Percentiles rank a stretch among this genome's conserved stretches.
Conservation (phyloP, 371 early-diverging fungal genomes). For the Cokeromyces recurvatus region DNA sequence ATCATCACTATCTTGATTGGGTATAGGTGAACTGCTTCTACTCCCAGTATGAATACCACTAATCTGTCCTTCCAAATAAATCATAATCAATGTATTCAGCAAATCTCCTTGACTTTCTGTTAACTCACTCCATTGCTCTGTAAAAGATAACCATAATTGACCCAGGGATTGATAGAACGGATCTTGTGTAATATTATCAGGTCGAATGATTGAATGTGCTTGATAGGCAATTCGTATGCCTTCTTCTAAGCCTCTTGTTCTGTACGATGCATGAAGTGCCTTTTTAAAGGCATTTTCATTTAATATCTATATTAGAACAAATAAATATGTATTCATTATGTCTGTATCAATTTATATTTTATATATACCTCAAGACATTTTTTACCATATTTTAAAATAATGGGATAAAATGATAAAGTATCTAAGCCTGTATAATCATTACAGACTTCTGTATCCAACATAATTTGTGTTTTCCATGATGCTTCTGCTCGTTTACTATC, state of each 20-base stretch:
- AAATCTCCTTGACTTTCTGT: conserved; percentile 23
- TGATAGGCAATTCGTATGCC: conserved; percentile 30
- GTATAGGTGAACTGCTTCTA: not conserved
- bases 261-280: conserved; percentile 26
- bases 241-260: conserved; percentile 37
- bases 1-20: not conserved
- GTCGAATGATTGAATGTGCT: conserved; percentile 34
- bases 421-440: conserved; percentile 16
- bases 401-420: conserved; percentile 15
- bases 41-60: not conserved
- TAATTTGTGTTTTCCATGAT: conserved; percentile 28
- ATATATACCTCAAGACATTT: conserved; percentile 24
- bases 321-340: too few species aligned
- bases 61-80: conserved; percentile 32
- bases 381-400: conserved; percentile 22
- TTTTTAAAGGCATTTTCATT: conserved; percentile 25
- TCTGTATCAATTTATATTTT: not conserved
- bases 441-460: conserved; percentile 17
- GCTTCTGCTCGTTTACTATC: conserved; percentile 24
- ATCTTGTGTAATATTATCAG: conserved; percentile 22
- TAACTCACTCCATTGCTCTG: conserved; percentile 22
- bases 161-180: conserved; percentile 20
- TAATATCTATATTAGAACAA: conserved; percentile 18
- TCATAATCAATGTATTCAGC: conserved; percentile 35
- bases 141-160: conserved; percentile 32